Evolutionary conservation across 75 land plant genomes (phyloP), one percentile per base, ranked within the genome.

Genomic region (Pseudotsuga menziesii): DNA sequence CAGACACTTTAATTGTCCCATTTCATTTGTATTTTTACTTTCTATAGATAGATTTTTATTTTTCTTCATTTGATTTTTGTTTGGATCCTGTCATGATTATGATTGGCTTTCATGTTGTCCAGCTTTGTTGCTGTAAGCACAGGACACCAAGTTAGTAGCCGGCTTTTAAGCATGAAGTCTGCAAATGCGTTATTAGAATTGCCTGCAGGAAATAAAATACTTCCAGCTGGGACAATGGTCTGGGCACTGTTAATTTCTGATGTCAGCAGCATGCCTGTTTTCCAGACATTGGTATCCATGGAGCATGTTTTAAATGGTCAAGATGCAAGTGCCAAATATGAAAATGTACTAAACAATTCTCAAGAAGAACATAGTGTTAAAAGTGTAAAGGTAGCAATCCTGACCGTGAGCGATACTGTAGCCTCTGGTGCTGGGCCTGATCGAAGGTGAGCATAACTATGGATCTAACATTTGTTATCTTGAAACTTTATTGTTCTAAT

Each of bases 341-440:
- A 23, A 64, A 75, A 2, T 27, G 32, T 62, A 13, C 7, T 36
- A n/a, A 60, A 75, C 32, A 74, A 17, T 19, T 59, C 39, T 25
- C 16, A 4, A 27, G 72, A 57, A 80, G 76, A 66, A 11, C 56
- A 77, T 58, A 74, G 75, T 39, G 84, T 63, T 58, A 29, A 81
- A 39, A 79, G 52, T 12, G 75, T 77, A 55, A 86, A 77, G 70
- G 97, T 96, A 32, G 99, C 98, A 41, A 82, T 96, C 78, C 81
- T 96, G 73, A 96, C 99, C 35, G 98, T 96, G 57, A 96, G 99
- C 81, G 99, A 96, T 79, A 96, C 99, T 41, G 99, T 94, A 63
- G 91, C 99, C 82, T 89, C 93, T 15, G 98, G 98, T 0, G 74
- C 82, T 71, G 99, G 93, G 15, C 93, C 93, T 76, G 99, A 96